Evolutionary conservation across 192 early-diverging fungal genomes (phyloP).

Genomic region (Coemansia sp.): DNA sequence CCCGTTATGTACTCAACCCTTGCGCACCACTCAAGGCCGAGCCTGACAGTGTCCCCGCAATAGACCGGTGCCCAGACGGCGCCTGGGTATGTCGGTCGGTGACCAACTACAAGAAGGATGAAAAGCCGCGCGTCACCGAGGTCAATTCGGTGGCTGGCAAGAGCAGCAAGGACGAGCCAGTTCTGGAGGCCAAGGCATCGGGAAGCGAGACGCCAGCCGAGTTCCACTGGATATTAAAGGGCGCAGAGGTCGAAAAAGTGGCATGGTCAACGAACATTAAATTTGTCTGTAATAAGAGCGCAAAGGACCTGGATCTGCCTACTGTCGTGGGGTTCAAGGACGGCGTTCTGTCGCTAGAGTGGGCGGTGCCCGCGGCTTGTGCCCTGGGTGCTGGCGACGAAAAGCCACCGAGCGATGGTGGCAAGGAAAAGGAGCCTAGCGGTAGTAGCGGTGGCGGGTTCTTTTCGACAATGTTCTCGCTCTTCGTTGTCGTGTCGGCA

Average conservation of each 20-base stretch:
- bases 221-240: slow-evolving; percentile 54
- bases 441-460: slow-evolving; percentile 34
- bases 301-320: slow-evolving; percentile 38
- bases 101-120: slow-evolving; percentile 49
- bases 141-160: slow-evolving; percentile 41
- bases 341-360: slow-evolving; percentile 49
- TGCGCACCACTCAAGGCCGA: slow-evolving; percentile 35
- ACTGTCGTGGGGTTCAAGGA: slow-evolving; percentile 26
- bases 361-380: slow-evolving; percentile 51
- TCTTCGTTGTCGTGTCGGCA: slow-evolving; percentile 22
- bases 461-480: slow-evolving; percentile 41
- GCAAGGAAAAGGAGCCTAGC: slow-evolving; percentile 13
- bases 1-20: slow-evolving; percentile 46
- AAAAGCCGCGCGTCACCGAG: slow-evolving; percentile 35
- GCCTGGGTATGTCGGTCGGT: slow-evolving; percentile 49
- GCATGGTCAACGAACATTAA: slow-evolving; percentile 47
- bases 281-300: slow-evolving; percentile 41
- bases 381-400: slow-evolving; percentile 23
- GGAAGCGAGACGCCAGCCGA: slow-evolving; percentile 30
- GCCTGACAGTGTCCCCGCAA: slow-evolving; percentile 33
- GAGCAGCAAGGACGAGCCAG: slow-evolving; percentile 18
- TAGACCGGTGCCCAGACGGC: slow-evolving; percentile 46
- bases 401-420: slow-evolving; percentile 16
- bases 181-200: slow-evolving; percentile 28
- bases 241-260: slow-evolving; percentile 27